Evolutionary conservation across 176 grass and related monocot species (phyloP).

Genomic region (Thinopyrum elongatum): DNA sequence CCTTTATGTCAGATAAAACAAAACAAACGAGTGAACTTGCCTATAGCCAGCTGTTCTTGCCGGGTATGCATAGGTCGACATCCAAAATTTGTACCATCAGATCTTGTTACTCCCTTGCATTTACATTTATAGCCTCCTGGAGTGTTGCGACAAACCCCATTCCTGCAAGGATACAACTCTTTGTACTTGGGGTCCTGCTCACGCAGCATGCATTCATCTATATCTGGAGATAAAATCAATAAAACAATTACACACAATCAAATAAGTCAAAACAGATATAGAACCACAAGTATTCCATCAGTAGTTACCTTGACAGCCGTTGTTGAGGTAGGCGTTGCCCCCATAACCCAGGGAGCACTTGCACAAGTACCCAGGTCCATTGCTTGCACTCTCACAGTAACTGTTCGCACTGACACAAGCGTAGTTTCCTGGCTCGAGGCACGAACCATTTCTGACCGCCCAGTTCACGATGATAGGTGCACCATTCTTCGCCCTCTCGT

Average conservation of each 20-base stretch:
- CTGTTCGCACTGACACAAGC: constrained; percentile 27
- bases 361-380: constrained; percentile 37
- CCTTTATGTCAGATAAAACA: not conserved
- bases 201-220: constrained; percentile 3
- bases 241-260: not conserved
- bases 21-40: not conserved
- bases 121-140: constrained; percentile 16
- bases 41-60: not conserved
- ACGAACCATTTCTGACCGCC: constrained; percentile 1
- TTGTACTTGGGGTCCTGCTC: constrained; percentile 4
- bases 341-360: constrained; percentile 30
- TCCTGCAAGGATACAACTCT: constrained; percentile 28
- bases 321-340: constrained; percentile 23
- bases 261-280: not conserved
- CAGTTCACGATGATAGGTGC: not conserved
- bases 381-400: not conserved
- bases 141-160: constrained; percentile 16
- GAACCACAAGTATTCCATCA: not conserved
- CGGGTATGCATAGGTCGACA: not conserved
- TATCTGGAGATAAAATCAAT: not conserved
- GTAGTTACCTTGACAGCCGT: constrained; percentile 23
- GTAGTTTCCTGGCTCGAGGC: not conserved
- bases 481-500: not conserved
- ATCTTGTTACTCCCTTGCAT: not conserved
- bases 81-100: constrained; percentile 24